Conservation (phyloP, 257 asterid species). For the Fraxinus excelsior region DNA sequence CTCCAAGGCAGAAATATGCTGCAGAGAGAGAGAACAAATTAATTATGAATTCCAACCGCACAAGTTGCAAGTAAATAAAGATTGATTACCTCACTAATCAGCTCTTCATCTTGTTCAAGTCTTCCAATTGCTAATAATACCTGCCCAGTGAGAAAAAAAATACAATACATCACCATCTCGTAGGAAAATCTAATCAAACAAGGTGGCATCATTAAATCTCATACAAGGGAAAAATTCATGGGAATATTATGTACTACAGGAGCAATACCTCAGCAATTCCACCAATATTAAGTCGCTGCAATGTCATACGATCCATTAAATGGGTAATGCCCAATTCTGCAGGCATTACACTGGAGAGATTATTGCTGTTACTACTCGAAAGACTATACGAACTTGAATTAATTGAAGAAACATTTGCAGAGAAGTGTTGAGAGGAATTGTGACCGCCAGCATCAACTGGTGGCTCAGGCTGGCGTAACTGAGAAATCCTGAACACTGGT, state of each 20-base stretch:
- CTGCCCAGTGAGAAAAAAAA: constrained; percentile 35
- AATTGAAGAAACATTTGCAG: constrained; percentile 41
- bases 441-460: constrained; percentile 33
- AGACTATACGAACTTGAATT: constrained; percentile 45
- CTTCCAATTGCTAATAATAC: constrained; percentile 73
- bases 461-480: constrained; percentile 28
- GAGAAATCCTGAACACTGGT: constrained; percentile 28
- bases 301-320: constrained; percentile 35
- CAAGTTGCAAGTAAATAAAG: not conserved
- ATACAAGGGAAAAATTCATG: not conserved
- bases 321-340: constrained; percentile 40
- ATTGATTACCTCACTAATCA: constrained; percentile 65
- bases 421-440: constrained; percentile 34
- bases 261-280: constrained; percentile 67
- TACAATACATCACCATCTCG: constrained; percentile 6
- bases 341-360: constrained; percentile 28
- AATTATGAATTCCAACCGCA: constrained; percentile 7
- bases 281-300: constrained; percentile 50
- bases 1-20: constrained; percentile 74
- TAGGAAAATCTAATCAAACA: not conserved
- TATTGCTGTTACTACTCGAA: constrained; percentile 41
- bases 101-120: constrained; percentile 66
- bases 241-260: constrained; percentile 3
- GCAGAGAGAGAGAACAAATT: constrained; percentile 23
- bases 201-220: not conserved